Conservation (phyloP, 306 rosid genomes). For the Macrotyloma uniflorum region DNA sequence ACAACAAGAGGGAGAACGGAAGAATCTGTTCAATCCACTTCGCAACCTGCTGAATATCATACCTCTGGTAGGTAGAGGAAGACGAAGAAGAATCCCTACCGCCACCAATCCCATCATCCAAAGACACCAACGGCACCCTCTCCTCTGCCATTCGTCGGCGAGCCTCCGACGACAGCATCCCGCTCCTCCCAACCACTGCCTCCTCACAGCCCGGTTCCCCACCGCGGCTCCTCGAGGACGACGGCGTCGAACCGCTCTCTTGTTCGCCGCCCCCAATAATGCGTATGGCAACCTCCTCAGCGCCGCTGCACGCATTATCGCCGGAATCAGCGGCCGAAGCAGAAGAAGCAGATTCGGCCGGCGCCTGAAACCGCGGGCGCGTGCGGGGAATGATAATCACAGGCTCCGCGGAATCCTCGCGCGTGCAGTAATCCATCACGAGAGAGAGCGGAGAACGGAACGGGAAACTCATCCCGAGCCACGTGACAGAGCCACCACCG, state of each 20-base stretch:
- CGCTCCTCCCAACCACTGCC: constrained; percentile 26
- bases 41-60: constrained; percentile 76
- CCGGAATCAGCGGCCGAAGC: constrained; percentile 3
- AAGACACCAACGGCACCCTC: constrained; percentile 55
- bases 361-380: constrained; percentile 32
- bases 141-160: constrained; percentile 41
- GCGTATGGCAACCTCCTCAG: constrained; percentile 68
- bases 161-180: constrained; percentile 30
- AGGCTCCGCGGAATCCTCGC: constrained; percentile 34
- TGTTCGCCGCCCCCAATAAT: constrained; percentile 60
- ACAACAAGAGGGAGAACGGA: constrained; percentile 75
- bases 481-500: constrained; percentile 14
- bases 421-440: constrained; percentile 60
- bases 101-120: constrained; percentile 23
- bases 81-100: constrained; percentile 18
- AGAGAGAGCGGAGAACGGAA: constrained; percentile 61
- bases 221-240: constrained; percentile 30
- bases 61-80: constrained; percentile 35
- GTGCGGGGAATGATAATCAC: constrained; percentile 43
- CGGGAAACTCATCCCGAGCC: constrained; percentile 50
- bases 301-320: constrained; percentile 37
- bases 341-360: not conserved
- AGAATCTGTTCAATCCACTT: constrained; percentile 85
- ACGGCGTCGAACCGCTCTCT: constrained; percentile 26
- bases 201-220: constrained; percentile 46